phyloP scores from a whole-genome alignment of 2,329 filamentous ascomycete species.

The Macrophomina phaseolina region DNA sequence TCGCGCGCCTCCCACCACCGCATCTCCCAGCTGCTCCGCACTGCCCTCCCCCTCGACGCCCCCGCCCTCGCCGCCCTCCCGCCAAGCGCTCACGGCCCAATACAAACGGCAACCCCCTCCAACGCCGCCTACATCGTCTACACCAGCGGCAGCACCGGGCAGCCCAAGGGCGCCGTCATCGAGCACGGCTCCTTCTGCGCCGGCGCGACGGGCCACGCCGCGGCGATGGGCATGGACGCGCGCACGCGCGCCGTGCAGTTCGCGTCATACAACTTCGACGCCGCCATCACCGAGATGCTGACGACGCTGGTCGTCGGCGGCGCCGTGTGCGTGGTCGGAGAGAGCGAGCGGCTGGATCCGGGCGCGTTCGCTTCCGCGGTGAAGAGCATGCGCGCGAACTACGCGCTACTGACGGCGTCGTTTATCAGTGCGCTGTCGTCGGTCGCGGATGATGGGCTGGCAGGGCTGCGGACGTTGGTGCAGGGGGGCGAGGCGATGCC shows the following conservation, averaged over 20 bases:
- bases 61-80: conserved; percentile 40
- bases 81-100: background rate
- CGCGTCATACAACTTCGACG: conserved; percentile 38
- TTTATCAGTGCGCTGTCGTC: conserved; percentile 38
- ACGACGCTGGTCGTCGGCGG: conserved; percentile 41
- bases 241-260: conserved; percentile 44
- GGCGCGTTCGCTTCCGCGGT: conserved; percentile 51
- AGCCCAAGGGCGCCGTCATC: conserved; percentile 78
- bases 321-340: conserved; percentile 43
- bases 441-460: conserved; percentile 44
- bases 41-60: background rate
- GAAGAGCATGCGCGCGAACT: conserved; percentile 46
- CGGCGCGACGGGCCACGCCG: conserved; percentile 38
- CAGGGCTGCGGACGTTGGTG: conserved; percentile 46
- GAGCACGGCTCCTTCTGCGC: conserved; percentile 59
- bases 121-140: conserved; percentile 78
- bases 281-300: conserved; percentile 43
- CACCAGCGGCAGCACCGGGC: conserved; percentile 82
- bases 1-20: background rate
- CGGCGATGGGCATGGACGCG: background rate
- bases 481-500: conserved; percentile 44
- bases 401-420: conserved; percentile 53
- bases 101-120: conserved; percentile 27
- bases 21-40: background rate
- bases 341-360: conserved; percentile 40